Conservation (phyloP, 2,329 filamentous ascomycete species). For the Diaporthe citriasiana region DNA sequence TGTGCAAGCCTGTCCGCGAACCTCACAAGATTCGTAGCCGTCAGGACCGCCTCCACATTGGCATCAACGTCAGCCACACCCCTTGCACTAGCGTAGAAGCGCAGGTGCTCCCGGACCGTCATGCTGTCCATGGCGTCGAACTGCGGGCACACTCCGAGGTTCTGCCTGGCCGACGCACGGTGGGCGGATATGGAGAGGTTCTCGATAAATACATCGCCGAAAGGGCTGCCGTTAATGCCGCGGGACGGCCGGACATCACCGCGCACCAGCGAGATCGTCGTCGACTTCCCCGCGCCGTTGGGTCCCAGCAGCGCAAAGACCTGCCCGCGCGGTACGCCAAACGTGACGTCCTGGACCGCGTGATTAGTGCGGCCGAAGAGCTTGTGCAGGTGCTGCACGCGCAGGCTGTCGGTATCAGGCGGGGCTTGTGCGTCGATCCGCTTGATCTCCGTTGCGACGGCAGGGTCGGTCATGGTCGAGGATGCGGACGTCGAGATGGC, state of each 20-base stretch:
- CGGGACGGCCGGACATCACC: constrained; percentile 87
- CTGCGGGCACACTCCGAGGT: constrained; percentile 93
- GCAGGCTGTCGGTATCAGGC: constrained; percentile 73
- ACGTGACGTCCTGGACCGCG: constrained; percentile 87
- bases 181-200: constrained; percentile 80
- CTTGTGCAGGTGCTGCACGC: constrained; percentile 86
- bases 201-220: constrained; percentile 85
- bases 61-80: constrained; percentile 82
- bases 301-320: constrained; percentile 92
- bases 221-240: not conserved
- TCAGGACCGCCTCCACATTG: constrained; percentile 84
- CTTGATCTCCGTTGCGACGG: constrained; percentile 74
- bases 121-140: constrained; percentile 91
- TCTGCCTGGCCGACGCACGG: constrained; percentile 78
- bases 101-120: constrained; percentile 88
- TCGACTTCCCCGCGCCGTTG: constrained; percentile 93
- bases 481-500: constrained; percentile 15
- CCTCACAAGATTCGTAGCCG: constrained; percentile 80
- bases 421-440: constrained; percentile 69
- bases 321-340: constrained; percentile 83
- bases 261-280: constrained; percentile 88
- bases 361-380: constrained; percentile 68
- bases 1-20: constrained; percentile 83
- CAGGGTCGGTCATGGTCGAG: constrained; percentile 61
- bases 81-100: constrained; percentile 88